These are phyloP conservation scores for Diutina siamensis DNA, from an alignment of 1,139 yeast species.

Conservation along the genomic window DNA sequence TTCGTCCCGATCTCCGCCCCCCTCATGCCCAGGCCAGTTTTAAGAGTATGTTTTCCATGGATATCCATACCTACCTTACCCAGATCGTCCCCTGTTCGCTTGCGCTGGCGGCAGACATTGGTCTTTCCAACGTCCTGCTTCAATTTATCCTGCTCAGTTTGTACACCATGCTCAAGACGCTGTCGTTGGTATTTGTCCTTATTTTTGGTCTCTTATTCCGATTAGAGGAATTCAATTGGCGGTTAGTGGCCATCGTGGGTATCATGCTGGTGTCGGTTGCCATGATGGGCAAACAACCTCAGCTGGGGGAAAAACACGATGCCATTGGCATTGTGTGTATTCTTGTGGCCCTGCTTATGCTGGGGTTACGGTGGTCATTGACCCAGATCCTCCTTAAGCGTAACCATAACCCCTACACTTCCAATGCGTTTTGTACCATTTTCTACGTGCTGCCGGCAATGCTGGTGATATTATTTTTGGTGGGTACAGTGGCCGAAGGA, in stretches of 20 bases:
- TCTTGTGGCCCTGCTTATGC: slow-evolving; percentile 63
- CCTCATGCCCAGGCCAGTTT: slow-evolving; percentile 10
- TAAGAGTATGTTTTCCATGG: slow-evolving; percentile 11
- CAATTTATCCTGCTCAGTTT: slow-evolving; percentile 68
- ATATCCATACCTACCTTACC: slow-evolving; percentile 20
- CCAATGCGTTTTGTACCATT: slow-evolving; percentile 75
- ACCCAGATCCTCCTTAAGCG: slow-evolving; percentile 70
- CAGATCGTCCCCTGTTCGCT: slow-evolving; percentile 75
- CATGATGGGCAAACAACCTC: slow-evolving; percentile 52
- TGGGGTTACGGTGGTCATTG: slow-evolving; percentile 91
- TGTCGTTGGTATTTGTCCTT: slow-evolving; percentile 76
- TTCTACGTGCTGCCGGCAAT: slow-evolving; percentile 77
- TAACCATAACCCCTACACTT: slow-evolving; percentile 33
- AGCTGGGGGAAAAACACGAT: slow-evolving; percentile 11
- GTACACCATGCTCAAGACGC: slow-evolving; percentile 88
- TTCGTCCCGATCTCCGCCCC: slow-evolving; percentile 41
- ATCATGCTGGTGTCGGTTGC: slow-evolving; percentile 76
- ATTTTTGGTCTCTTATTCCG: slow-evolving; percentile 74
- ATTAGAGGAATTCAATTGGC: slow-evolving; percentile 60
- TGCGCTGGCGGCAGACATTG: slow-evolving; percentile 89
- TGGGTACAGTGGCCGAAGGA: slow-evolving; percentile 62
- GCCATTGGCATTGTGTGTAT: slow-evolving; percentile 62
- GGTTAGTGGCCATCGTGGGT: slow-evolving; percentile 53
- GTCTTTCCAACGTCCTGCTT: slow-evolving; percentile 78
- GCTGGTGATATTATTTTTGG: slow-evolving; percentile 46